Conservation (phyloP, 345 rosid species). For the Eucalyptus paniculata region DNA sequence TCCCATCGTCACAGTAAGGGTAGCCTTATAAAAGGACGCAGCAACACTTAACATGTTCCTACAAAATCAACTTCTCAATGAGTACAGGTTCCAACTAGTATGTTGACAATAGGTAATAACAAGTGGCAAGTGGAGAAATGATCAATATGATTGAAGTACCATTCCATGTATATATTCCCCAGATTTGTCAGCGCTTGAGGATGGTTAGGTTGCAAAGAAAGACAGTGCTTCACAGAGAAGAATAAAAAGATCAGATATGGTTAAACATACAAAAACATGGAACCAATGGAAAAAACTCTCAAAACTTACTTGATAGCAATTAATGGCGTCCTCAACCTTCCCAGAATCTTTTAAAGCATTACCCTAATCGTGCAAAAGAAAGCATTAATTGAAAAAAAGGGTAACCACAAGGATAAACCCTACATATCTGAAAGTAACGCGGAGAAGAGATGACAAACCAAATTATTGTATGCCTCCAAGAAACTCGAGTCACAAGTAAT, state of each 20-base stretch:
- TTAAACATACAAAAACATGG: neutral
- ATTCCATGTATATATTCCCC: slow-evolving; percentile 97
- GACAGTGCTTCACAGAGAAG: slow-evolving; percentile 72
- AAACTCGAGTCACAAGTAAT: slow-evolving; percentile 69
- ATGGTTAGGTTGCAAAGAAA: slow-evolving; percentile 75
- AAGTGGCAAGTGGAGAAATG: neutral
- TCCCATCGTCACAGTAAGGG: slow-evolving; percentile 85
- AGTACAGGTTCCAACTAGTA: neutral
- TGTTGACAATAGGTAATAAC: neutral
- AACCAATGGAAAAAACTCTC: neutral
- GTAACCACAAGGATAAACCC: neutral
- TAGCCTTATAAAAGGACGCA: slow-evolving; percentile 78
- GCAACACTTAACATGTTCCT: slow-evolving; percentile 88
- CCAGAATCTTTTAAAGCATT: slow-evolving; percentile 95
- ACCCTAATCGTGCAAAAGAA: slow-evolving; percentile 35
- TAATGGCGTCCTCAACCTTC: slow-evolving; percentile 85
- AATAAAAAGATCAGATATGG: slow-evolving; percentile 1
- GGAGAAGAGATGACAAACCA: slow-evolving; percentile 45
- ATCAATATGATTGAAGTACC: slow-evolving; percentile 28
- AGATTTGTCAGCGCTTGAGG: slow-evolving; percentile 97
- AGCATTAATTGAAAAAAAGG: neutral
- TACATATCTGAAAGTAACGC: neutral
- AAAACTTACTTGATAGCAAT: slow-evolving; percentile 73
- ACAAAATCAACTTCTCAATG: slow-evolving; percentile 2
- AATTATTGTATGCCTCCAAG: slow-evolving; percentile 93